Evolutionary conservation across 768 basidiomycete genomes (phyloP).

Genomic region (Strobilomyces confusus): DNA sequence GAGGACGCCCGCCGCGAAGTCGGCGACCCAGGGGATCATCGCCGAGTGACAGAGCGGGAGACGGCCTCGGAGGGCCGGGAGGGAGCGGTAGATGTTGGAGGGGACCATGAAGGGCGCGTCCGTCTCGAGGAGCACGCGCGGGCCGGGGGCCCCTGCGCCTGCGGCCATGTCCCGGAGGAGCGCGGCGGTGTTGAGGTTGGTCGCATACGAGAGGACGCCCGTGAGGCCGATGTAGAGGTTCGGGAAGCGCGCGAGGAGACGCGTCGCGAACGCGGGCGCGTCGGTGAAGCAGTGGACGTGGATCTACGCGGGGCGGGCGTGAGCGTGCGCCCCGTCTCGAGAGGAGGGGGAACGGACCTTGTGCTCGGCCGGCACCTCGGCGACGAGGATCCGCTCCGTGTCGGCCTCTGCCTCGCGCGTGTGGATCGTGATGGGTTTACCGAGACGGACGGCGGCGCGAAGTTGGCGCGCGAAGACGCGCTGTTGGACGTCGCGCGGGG

Average conservation of each 20-base stretch:
- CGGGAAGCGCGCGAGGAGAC: constrained; percentile 71
- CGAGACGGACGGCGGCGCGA: constrained; percentile 57
- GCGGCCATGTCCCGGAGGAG: constrained; percentile 40
- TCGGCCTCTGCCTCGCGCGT: constrained; percentile 85
- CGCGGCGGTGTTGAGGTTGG: constrained; percentile 66
- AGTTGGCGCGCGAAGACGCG: constrained; percentile 67
- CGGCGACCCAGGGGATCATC: constrained; percentile 85
- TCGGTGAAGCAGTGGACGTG: constrained; percentile 91
- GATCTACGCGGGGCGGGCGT: constrained; percentile 40
- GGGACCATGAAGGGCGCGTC: constrained; percentile 90
- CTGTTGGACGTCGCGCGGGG: constrained; percentile 66
- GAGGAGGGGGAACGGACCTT: constrained; percentile 35
- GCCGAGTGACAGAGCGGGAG: constrained; percentile 69
- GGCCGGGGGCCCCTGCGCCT: constrained; percentile 45
- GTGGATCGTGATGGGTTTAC: constrained; percentile 82
- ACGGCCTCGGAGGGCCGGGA: constrained; percentile 50
- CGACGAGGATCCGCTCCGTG: constrained; percentile 72
- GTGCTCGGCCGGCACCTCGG: constrained; percentile 68
- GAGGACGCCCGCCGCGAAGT: constrained; percentile 54
- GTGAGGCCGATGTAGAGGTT: constrained; percentile 85
- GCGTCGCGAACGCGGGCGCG: constrained; percentile 65
- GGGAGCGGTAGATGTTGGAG: constrained; percentile 58
- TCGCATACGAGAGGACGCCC: constrained; percentile 78
- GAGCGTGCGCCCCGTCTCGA: not conserved
- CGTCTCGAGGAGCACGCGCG: constrained; percentile 70